Evolutionary conservation across 2,329 filamentous ascomycete genomes (phyloP), one percentile per base, ranked within the genome.

Genomic region (Paraconiothyrium brasiliense): DNA sequence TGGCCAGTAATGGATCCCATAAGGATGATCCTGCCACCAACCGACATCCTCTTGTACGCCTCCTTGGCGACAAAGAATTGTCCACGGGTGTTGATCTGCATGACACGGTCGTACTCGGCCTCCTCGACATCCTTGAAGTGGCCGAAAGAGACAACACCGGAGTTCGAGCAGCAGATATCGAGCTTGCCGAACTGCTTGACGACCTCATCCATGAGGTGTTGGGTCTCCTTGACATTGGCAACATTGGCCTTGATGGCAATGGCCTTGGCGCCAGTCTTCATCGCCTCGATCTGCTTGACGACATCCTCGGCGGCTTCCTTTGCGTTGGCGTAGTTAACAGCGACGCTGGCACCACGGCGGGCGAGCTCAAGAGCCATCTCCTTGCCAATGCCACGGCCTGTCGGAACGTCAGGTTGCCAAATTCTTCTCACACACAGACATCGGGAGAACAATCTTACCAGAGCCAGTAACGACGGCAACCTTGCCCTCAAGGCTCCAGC

Each of bases 151-250:
- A 85, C 83, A 58, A 85, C 84, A 67, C 84, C 89, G 49, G 86
- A 87, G 84, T 91, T 91, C 74, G 87, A 90, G 83, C 86, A 87
- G 72, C 89, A 89, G 69, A 92, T 89, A 80, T 91, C 83, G 72
- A 92, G 83, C 77, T 87, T 84, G 77, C 89, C 89, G 73, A 88
- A 92, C 76, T 86, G 82, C 68, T 81, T 80, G 65, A 88, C 82
- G 57, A 88, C 88, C 73, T 89, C 78, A 60, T 86, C 83, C 81
- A 92, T 90, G 68, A 92, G 81, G 62, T 79, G 78, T 58, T 85
- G 83, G 67, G 89, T 92, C 78, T 92, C 83, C 62, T 84, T 77
- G 49, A 90, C 85, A 63, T 90, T 82, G 67, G 86, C 84, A 59
- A 92, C 85, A 80, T 92, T 89, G 69, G 90, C 90, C 80, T 89